Evolutionary conservation across 768 basidiomycete genomes (phyloP).

Genomic region (Tylopilus vinaceipallidus): DNA sequence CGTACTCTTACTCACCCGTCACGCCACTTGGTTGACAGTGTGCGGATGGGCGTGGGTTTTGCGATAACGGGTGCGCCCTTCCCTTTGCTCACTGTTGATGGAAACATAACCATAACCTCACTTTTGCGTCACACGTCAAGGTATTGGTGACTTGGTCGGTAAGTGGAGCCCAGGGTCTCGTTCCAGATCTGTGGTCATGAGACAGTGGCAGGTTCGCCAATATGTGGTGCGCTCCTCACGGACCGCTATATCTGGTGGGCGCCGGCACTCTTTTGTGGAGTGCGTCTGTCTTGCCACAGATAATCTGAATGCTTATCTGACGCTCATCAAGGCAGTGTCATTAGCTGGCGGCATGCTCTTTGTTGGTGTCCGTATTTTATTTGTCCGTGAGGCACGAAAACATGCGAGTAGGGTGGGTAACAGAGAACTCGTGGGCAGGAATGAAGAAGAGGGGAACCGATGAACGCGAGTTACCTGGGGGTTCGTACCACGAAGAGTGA

Average conservation of each 20-base stretch:
- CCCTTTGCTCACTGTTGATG: background rate
- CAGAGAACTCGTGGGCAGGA: too few relatives aligned
- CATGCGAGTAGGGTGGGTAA: background rate
- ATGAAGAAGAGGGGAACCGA: background rate
- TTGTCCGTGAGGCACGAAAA: background rate
- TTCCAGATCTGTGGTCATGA: too few relatives aligned
- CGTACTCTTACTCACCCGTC: background rate
- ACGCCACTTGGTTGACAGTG: conserved; percentile 10
- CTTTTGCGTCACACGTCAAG: conserved; percentile 4
- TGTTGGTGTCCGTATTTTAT: conserved; percentile 12
- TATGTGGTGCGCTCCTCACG: conserved; percentile 55
- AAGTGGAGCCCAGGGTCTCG: background rate
- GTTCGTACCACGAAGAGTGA: too few relatives aligned
- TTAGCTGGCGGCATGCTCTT: conserved; percentile 8
- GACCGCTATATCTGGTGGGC: conserved; percentile 53
- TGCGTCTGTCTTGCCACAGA: conserved; percentile 9
- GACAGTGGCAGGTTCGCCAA: conserved; percentile 44
- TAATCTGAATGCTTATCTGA: background rate
- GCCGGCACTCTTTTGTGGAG: conserved; percentile 51
- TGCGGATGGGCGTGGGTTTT: conserved; percentile 48
- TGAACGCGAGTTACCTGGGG: too few relatives aligned
- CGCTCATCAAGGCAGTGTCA: conserved; percentile 6
- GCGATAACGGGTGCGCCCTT: conserved; percentile 36
- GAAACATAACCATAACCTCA: background rate
- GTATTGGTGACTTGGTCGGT: conserved; percentile 24